Base-by-base conservation (phyloP, 2,329 filamentous ascomycete species). In the Botryotinia convoluta region DNA sequence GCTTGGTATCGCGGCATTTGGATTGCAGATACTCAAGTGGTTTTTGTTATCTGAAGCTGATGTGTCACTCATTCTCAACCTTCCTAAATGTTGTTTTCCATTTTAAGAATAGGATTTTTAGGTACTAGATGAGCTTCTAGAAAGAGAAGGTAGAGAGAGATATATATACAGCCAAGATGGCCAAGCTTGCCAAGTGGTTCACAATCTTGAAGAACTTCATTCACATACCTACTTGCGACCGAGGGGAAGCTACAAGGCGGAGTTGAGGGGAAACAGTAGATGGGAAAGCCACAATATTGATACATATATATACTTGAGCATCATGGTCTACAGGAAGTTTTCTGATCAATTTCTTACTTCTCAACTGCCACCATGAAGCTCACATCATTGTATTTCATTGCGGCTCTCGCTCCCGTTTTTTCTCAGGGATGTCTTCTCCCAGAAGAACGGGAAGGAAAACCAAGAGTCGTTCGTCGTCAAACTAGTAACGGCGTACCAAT, bases 371-470 rank as follows among this genome's bases (percentile, higher is more conserved):
- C 54, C 48, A 78, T 78, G 77, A 77, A 77, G 62, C 67, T 77
- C 70, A 61, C 72, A 45, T 74, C 71, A 65, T 64, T 77, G 16
- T 76, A 59, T 68, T 74, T 32, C 29, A 69, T 77, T 69, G 74
- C 57, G 26, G 59, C 51, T 29, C 54, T 78, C 68, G 74, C 75
- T 39, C 75, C 75, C 18, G n/a, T 75, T 26, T 57, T 71, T 22
- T 75, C 76, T 39, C 65, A 42, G 59, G 75, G 74, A 74, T 80
- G 86, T 73, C 82, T 85, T 22, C 79, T 84, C 61, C 81, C 82
- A 20, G 81, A 82, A 57, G 84, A 85, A 73, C 75, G 77, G 9
- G 77, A 79, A 26, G 77, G 77, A 29, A 39, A 72, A 16, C 74
- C 72, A 45, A 63, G 73, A 29, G 44, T 76, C 39, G 44, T 51